Conservation (phyloP, 2,329 filamentous ascomycete genomes). For the Xylariaceae sp. region DNA sequence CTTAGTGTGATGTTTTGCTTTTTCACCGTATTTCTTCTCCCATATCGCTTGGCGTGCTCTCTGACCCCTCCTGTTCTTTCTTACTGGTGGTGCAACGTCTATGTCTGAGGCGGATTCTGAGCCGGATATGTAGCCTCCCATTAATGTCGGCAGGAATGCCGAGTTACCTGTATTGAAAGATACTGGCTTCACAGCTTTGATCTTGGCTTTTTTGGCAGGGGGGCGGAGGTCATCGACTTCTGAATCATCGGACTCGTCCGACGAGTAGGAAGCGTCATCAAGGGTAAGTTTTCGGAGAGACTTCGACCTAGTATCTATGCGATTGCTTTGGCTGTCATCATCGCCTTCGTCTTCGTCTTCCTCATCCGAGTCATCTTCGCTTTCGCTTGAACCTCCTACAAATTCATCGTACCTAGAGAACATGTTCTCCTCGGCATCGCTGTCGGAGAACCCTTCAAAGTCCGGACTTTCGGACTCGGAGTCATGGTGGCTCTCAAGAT, state of each 20-base stretch:
- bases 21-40: slow-evolving; percentile 73
- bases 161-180: slow-evolving; percentile 39
- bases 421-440: slow-evolving; percentile 36
- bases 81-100: slow-evolving; percentile 53
- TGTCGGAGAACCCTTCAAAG: slow-evolving; percentile 30
- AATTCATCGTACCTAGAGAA: slow-evolving; percentile 45
- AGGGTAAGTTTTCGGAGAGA: slow-evolving; percentile 21
- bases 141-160: slow-evolving; percentile 69
- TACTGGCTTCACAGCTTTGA: slow-evolving; percentile 20
- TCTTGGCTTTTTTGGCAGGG: slow-evolving; percentile 34
- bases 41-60: slow-evolving; percentile 72
- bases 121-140: slow-evolving; percentile 75
- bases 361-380: slow-evolving; percentile 39
- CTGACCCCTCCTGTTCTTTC: slow-evolving; percentile 74
- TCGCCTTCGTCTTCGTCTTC: slow-evolving; percentile 32
- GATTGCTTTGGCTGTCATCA: slow-evolving; percentile 30
- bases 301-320: slow-evolving; percentile 26
- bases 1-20: slow-evolving; percentile 59
- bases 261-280: slow-evolving; percentile 28
- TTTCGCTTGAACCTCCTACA: slow-evolving; percentile 43
- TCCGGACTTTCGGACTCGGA: slow-evolving; percentile 21
- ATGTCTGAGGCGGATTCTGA: slow-evolving; percentile 67
- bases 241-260: slow-evolving; percentile 27
- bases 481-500: slow-evolving; percentile 25
- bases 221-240: slow-evolving; percentile 27